Base-by-base conservation (phyloP, 768 basidiomycete species). In the Trametes meyenii region DNA sequence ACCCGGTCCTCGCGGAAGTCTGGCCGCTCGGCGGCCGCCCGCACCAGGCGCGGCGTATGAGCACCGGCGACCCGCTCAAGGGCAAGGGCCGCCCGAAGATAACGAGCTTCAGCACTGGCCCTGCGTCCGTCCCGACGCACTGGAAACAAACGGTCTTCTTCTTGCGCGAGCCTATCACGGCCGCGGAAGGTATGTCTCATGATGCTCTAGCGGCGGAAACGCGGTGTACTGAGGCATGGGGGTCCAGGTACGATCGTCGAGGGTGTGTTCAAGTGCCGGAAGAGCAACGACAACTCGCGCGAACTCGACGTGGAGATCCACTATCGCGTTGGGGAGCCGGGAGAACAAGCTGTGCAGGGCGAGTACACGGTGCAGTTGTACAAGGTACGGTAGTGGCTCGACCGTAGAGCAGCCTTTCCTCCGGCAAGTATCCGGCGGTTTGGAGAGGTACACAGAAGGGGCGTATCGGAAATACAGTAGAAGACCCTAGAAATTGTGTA, bases 141-240 rank as follows among this genome's bases (percentile, higher is more conserved):
- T 98, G 96, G 96, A 95, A 94, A 72, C 96, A 99, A 71, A 94
- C 96, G 0, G 67, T 94, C 2, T 97, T 99, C 75, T 74, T 98
- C 66, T 79, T 99, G 59, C 78, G 83, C 48, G 86, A 94, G 57
- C 90, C 93, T 0, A 83, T 98, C 54, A 70, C 73, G n/a, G 86
- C 91, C 1, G 81, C 83, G 3, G 87, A 91, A 78, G 92, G 92
- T 89, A 42, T 16, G 84, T 49, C 50, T 16, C 39, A 16, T 36
- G 29, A 23, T 43, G 21, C n/a, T 35, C 21, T 10, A 52, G 11
- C 24, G 17, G 48, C 33, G n/a, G 29, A 43, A 17, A 38, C 12
- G 14, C 19, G 1, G 4, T 16, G 10, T 17, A 16, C 38, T n/a
- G 23, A 54, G 53, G 0, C 35, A 26, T n/a, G 19, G 11, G 26